Evolutionary conservation across 495 filamentous ascomycete species (phyloP).

Genomic region (Penicillium cinerascens): DNA sequence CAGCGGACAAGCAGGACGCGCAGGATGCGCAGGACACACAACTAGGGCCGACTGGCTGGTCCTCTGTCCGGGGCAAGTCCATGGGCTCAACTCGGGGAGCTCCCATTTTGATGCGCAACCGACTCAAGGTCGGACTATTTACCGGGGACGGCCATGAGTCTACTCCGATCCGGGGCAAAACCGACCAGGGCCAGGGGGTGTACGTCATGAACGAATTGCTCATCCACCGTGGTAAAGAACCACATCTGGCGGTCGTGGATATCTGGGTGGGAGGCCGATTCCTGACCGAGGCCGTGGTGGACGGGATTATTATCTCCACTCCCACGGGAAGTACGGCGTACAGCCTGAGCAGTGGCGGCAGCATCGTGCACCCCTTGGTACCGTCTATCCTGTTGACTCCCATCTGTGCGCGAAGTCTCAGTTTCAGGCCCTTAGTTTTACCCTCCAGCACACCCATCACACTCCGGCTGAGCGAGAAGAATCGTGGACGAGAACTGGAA

Average conservation of each 20-base stretch:
- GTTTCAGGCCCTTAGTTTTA: conserved; percentile 86
- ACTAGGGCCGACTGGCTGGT: conserved; percentile 57
- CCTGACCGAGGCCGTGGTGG: conserved; percentile 87
- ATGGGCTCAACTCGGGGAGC: conserved; percentile 72
- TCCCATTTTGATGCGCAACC: conserved; percentile 79
- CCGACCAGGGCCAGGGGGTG: conserved; percentile 43
- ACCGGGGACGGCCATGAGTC: conserved; percentile 51
- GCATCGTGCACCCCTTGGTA: conserved; percentile 91
- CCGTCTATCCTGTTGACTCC: conserved; percentile 84
- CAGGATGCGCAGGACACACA: conserved; percentile 12
- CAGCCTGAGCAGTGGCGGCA: conserved; percentile 86
- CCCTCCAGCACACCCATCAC: conserved; percentile 83
- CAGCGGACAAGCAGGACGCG: conserved; percentile 10
- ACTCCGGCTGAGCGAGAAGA: conserved; percentile 74
- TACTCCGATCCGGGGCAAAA: conserved; percentile 40
- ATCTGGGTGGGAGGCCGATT: conserved; percentile 81
- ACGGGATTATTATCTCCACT: conserved; percentile 90
- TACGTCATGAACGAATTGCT: conserved; percentile 96
- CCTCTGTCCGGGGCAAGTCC: conserved; percentile 69
- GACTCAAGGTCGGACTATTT: conserved; percentile 79
- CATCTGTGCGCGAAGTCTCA: conserved; percentile 87
- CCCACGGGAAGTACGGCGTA: conserved; percentile 96
- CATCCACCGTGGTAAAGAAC: conserved; percentile 83
- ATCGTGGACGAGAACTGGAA: conserved; percentile 78
- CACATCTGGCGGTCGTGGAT: conserved; percentile 86